Percentiles rank a stretch among this genome's conserved stretches.
Conservation (phyloP, 495 filamentous ascomycete genomes). For the Hyaloscypha bicolor region DNA sequence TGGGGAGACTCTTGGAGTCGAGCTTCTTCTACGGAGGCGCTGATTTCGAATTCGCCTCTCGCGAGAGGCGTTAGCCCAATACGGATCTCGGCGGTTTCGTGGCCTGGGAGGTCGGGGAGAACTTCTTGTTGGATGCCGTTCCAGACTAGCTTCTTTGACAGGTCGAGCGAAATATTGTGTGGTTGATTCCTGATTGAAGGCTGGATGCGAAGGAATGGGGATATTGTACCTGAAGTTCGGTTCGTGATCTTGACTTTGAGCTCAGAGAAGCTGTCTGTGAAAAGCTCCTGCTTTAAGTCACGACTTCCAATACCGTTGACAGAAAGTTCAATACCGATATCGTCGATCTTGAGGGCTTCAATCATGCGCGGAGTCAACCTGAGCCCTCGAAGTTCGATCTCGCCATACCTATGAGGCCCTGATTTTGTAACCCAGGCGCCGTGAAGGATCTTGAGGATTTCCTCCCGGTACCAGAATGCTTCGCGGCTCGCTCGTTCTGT, state of each 20-base stretch:
- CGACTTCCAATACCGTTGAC: conserved; percentile 38
- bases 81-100: conserved; percentile 54
- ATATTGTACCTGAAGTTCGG: conserved; percentile 65
- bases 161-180: conserved; percentile 74
- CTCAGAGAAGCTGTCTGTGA: conserved; percentile 71
- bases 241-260: conserved; percentile 71
- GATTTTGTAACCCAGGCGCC: conserved; percentile 69
- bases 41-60: conserved; percentile 80
- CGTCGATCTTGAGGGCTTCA: conserved; percentile 79
- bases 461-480: conserved; percentile 91
- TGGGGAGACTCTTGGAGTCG: conserved; percentile 40
- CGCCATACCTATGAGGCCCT: conserved; percentile 59
- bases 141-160: conserved; percentile 81
- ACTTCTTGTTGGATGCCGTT: conserved; percentile 80
- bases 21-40: conserved; percentile 81
- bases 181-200: conserved; percentile 75
- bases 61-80: conserved; percentile 74
- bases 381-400: conserved; percentile 73
- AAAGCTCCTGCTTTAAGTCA: conserved; percentile 36
- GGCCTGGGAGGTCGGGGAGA: conserved; percentile 60
- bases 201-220: conserved; percentile 74
- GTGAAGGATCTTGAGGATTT: conserved; percentile 69
- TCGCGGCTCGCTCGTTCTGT: conserved; percentile 77
- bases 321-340: conserved; percentile 69
- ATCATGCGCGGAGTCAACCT: conserved; percentile 78